Base-by-base conservation (phyloP, 345 rosid species). In the Acer yangbiense region DNA sequence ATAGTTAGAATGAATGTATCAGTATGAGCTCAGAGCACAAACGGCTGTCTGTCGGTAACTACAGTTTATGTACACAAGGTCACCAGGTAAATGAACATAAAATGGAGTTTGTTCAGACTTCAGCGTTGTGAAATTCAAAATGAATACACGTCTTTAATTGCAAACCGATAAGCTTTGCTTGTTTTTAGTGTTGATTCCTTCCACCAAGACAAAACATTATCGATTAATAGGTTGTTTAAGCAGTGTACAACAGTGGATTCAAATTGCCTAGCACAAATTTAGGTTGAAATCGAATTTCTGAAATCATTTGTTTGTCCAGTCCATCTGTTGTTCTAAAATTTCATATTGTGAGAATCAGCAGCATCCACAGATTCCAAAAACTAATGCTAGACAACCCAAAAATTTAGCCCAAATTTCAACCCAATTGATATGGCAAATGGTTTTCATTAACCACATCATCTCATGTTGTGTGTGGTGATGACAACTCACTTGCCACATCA, bases 1-100 rank as follows among this genome's bases (percentile, higher is more conserved):
- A 78, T 61, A 76, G 65, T 39, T 46, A n/a, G 55, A 69, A 62
- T 3, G 39, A 68, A 58, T 35, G 62, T 9, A 54, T 81, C 65
- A 76, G 72, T 10, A 75, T 62, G 13, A 61, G 52, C 7, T 17
- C 41, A 18, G 29, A 14, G 46, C 12, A 50, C 69, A 43, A 78
- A 55, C 10, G 14, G 57, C 55, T 3, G 61, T 16, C 10, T 48
- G 3, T 39, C 39, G 23, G 43, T 52, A 48, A 43, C n/a, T 43
- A 71, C 32, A 76, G 7, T 55, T 55, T 27, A 65, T 3, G 32
- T 6, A 11, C 68, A n/a, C 68, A 27, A 25, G 63, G 62, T 39
- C 0, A 23, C 50, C 20, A 41, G 3, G 55, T 21, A 14, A 21
- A 50, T 5, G 13, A 70, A 73, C 9, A 73, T 23, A 44, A 61